A percentile compares a stretch with the other conserved stretches of the same genome.
phyloP scores from a whole-genome alignment of 352 stramenopile species.

The Globisporangium takayamanum region DNA sequence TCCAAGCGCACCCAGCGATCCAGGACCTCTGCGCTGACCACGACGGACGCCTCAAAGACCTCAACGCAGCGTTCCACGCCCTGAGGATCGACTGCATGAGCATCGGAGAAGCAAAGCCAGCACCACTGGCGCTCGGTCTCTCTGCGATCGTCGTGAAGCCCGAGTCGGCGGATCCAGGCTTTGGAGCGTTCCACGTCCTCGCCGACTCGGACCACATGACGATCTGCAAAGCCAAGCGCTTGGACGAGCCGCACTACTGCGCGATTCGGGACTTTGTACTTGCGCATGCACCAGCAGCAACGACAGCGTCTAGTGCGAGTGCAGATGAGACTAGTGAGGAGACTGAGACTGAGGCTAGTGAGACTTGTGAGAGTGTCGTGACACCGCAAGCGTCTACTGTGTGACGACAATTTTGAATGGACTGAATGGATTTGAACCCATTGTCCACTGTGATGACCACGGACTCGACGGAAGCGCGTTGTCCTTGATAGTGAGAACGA shows the following conservation, averaged over 20 bases:
- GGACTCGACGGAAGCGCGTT: too few species aligned
- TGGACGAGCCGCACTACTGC: constrained; percentile 58
- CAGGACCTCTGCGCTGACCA: constrained; percentile 51
- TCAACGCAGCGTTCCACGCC: constrained; percentile 65
- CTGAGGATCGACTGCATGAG: constrained; percentile 71
- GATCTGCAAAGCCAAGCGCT: constrained; percentile 77
- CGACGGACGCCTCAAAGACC: constrained; percentile 45
- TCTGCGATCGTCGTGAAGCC: constrained; percentile 73
- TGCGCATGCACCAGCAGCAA: not conserved
- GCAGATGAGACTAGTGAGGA: too few species aligned
- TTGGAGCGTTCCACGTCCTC: constrained; percentile 62
- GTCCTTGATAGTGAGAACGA: too few species aligned
- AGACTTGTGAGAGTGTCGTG: too few species aligned
- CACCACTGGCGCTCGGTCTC: constrained; percentile 62
- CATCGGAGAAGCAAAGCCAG: constrained; percentile 48
- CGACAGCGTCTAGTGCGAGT: not conserved
- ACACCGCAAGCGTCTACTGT: too few species aligned
- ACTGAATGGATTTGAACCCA: too few species aligned
- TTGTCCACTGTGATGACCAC: too few species aligned
- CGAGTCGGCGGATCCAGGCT: constrained; percentile 63
- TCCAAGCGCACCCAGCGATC: constrained; percentile 72
- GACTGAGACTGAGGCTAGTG: too few species aligned
- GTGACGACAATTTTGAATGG: too few species aligned
- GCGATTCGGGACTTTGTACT: constrained; percentile 39
- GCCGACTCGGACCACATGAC: constrained; percentile 75